Evolutionary conservation across 2,329 filamentous ascomycete species (phyloP), one percentile per base, ranked within the genome.

Genomic region (Emmonsia crescens): DNA sequence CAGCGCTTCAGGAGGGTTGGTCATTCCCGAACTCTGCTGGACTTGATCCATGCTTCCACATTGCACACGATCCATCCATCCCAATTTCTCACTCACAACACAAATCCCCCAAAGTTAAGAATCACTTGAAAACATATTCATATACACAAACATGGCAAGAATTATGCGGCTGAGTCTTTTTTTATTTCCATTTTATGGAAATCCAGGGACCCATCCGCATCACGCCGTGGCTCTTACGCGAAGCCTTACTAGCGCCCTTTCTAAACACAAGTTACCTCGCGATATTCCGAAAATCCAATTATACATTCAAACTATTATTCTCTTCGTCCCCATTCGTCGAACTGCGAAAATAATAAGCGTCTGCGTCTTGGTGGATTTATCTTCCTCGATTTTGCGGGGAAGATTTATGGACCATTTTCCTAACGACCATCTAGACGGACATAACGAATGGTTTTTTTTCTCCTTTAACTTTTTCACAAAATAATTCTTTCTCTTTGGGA

Each of bases 1-100:
- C 60, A 67, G 70, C 49, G 64, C 63, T 42, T 63, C 73, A 62
- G 69, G 69, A 55, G 71, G 70, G 54, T 73, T 74, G 63, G 70
- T 71, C 59, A 64, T 68, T 48, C 68, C 72, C n/a, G 71, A 73
- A 64, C 66, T 72, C 33, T 72, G 68, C 61, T 75, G 74, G 75
- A 73, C 69, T 49, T 76, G 70, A 71, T 40, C 49, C 27, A 54
- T 16, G 10, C 21, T 8, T 60, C 33, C 54, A 51, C 49, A 52
- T 63, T 33, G 44, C 55, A 27, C 54, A 58, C 54, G 33, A 38
- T 14, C 31, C 16, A 52, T n/a, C 19, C 16, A 12, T 31, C 29
- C 27, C 49, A 4, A n/a, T 5, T 33, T 31, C 10, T n/a, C 49
- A 9, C 19, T 31, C 49, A 52, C 19, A 48, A 10, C 29, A 52